Percentiles rank a stretch among this genome's conserved stretches.
Evolutionary conservation across 495 filamentous ascomycete species (phyloP).

Genomic region (Penicillium mononematosum): DNA sequence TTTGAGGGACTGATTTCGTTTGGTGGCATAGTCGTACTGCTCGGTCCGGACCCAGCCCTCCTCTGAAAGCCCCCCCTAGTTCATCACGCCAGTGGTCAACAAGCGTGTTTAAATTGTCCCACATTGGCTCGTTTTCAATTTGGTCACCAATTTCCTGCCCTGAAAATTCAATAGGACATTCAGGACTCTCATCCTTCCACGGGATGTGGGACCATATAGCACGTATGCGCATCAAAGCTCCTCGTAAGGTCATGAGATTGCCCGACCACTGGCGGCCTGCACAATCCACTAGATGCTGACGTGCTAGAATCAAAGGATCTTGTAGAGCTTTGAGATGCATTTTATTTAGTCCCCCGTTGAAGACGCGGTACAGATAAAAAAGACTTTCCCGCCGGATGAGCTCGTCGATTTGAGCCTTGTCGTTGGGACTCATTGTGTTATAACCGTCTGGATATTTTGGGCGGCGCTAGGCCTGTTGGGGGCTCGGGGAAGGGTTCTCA

Average conservation of each 20-base stretch:
- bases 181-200: conserved; percentile 11
- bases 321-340: too few species aligned
- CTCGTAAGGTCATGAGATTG: too few species aligned
- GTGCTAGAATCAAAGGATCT: too few species aligned
- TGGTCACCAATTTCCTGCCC: conserved; percentile 20
- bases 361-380: too few species aligned
- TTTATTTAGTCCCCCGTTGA: too few species aligned
- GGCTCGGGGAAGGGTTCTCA: too few species aligned
- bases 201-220: conserved; percentile 24
- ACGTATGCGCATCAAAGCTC: neutral
- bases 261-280: too few species aligned
- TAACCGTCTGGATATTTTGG: conserved; percentile 21
- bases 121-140: conserved; percentile 22
- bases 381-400: too few species aligned
- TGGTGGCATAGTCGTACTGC: conserved; percentile 16
- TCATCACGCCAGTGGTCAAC: conserved; percentile 26
- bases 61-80: conserved; percentile 20
- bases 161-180: conserved; percentile 23
- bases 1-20: conserved; percentile 14
- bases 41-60: conserved; percentile 20
- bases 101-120: conserved; percentile 21
- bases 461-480: conserved; percentile 14
- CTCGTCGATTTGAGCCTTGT: too few species aligned
- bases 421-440: conserved; percentile 4
- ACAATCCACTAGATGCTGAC: too few species aligned